These are phyloP conservation scores for Solanum acaule DNA, from an alignment of 257 asterid genomes.

Conservation along the genomic window DNA sequence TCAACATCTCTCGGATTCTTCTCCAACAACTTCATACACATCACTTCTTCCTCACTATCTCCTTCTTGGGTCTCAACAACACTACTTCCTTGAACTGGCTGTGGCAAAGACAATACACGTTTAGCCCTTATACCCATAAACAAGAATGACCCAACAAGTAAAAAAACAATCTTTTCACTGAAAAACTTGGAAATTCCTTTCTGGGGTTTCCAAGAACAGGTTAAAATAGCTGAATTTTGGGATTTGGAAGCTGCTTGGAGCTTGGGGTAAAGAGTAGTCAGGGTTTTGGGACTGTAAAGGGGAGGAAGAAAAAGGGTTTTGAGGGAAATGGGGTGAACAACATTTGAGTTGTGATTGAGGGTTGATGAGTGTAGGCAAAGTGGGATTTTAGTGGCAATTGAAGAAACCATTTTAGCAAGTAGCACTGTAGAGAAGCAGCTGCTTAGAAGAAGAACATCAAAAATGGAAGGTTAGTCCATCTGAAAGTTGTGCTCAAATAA, in stretches of 20 bases:
- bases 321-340: not conserved
- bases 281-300: conserved; percentile 10
- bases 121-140: conserved; percentile 28
- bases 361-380: conserved; percentile 10
- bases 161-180: conserved; percentile 26
- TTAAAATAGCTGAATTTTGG: not conserved
- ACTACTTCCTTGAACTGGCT: conserved; percentile 41
- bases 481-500: not conserved
- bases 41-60: conserved; percentile 36
- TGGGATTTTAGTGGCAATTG: conserved; percentile 20
- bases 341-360: conserved; percentile 4
- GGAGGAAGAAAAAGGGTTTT: conserved; percentile 8
- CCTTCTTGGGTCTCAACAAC: conserved; percentile 20
- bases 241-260: conserved; percentile 16
- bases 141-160: conserved; percentile 57
- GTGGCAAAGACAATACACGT: conserved; percentile 36
- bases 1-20: conserved; percentile 44
- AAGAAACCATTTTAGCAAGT: conserved; percentile 35
- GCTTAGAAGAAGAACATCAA: not conserved
- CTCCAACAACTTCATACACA: conserved; percentile 49
- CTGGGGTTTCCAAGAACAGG: conserved; percentile 16
- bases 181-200: conserved; percentile 15
- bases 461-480: not conserved
- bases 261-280: conserved; percentile 4
- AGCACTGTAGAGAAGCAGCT: not conserved